Conservation (phyloP, 139 green algal species). For the Nannochloris sp. region DNA sequence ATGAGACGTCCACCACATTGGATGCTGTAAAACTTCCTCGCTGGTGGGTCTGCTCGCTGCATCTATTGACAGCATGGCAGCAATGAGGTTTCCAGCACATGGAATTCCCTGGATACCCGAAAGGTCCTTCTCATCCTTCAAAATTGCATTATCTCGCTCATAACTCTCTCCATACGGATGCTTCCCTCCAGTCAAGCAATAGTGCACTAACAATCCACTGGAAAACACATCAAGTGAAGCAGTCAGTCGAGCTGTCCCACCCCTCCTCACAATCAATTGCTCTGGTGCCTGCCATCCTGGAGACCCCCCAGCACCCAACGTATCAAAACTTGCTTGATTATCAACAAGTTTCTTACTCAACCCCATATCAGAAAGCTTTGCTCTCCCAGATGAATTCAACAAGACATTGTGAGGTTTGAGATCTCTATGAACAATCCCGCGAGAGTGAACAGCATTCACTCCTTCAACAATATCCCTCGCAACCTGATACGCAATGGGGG, state of each 20-base stretch:
- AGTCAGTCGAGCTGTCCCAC: constrained; percentile 26
- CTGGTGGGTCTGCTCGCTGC: constrained; percentile 55
- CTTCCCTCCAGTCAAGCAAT: constrained; percentile 66
- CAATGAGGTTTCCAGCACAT: constrained; percentile 67
- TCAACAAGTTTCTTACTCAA: constrained; percentile 77
- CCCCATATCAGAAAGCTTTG: constrained; percentile 97
- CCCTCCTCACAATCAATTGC: constrained; percentile 54
- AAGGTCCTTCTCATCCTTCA: not conserved
- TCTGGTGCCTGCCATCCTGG: constrained; percentile 96
- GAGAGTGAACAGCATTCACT: constrained; percentile 71
- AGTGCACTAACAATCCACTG: constrained; percentile 86
- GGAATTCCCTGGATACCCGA: constrained; percentile 35
- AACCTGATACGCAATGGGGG: constrained; percentile 29
- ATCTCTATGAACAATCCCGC: constrained; percentile 81
- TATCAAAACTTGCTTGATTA: constrained; percentile 77
- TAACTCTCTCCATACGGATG: constrained; percentile 86
- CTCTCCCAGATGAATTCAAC: constrained; percentile 55
- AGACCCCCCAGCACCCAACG: constrained; percentile 64
- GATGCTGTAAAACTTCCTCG: constrained; percentile 65
- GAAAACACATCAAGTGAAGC: constrained; percentile 86
- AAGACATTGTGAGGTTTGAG: constrained; percentile 94
- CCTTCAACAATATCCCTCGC: constrained; percentile 53
- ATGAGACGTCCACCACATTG: constrained; percentile 79
- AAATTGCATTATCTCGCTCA: constrained; percentile 85
- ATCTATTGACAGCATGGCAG: constrained; percentile 52